Evolutionary conservation across 805 yeast genomes (phyloP).

Genomic region (Kazachstania viticola): DNA sequence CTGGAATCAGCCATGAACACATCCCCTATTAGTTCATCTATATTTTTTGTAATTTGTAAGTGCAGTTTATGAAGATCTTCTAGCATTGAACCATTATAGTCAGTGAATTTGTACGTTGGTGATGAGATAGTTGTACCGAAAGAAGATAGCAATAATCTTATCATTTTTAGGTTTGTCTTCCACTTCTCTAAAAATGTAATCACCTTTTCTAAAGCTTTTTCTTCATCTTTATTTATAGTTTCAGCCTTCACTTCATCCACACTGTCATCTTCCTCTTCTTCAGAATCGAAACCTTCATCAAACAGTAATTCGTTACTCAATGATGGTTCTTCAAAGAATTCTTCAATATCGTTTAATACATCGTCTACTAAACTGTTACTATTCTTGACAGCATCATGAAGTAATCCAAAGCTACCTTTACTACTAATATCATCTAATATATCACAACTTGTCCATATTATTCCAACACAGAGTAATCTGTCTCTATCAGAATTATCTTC

Average conservation of each 20-base stretch:
- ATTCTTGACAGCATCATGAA: conserved; percentile 33
- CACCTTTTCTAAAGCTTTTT: conserved; percentile 23
- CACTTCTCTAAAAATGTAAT: conserved; percentile 35
- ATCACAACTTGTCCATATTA: conserved; percentile 63
- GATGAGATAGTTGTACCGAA: conserved; percentile 46
- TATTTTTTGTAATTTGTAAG: conserved; percentile 30
- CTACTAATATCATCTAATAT: conserved; percentile 30
- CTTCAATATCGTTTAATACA: conserved; percentile 54
- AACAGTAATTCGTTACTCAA: conserved; percentile 30
- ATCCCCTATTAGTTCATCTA: conserved; percentile 51
- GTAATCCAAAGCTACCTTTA: conserved; percentile 42
- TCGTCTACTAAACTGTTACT: conserved; percentile 39
- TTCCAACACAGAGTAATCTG: conserved; percentile 51
- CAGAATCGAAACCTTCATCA: conserved; percentile 23
- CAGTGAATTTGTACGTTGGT: conserved; percentile 15
- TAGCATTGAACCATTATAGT: conserved; percentile 30
- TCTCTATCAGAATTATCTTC: conserved; percentile 23
- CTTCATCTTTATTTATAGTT: conserved; percentile 22
- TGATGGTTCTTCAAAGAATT: conserved; percentile 56
- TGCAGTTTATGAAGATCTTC: conserved; percentile 38
- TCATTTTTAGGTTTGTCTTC: conserved; percentile 34
- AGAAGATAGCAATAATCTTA: conserved; percentile 48
- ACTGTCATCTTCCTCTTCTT: conserved; percentile 23
- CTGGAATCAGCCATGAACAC: conserved; percentile 32
- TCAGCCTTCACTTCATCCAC: conserved; percentile 21